phyloP scores from a whole-genome alignment of 2,329 filamentous ascomycete species.

The Sclerotinia minor region DNA sequence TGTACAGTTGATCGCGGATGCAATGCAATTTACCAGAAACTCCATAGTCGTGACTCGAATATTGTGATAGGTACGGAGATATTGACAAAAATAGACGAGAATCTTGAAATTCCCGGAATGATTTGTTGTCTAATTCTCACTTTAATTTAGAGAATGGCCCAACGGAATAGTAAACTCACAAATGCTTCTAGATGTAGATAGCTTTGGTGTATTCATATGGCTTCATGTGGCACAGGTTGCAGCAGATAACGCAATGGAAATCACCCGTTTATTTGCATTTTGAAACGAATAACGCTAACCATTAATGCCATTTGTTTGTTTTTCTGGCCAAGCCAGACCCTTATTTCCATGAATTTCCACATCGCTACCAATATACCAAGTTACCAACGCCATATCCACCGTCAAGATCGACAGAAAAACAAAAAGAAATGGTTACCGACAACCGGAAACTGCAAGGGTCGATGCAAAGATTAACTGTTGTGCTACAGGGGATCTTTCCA shows the following conservation, averaged over 20 bases:
- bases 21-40: conserved; percentile 3
- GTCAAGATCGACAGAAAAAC: conserved; percentile 15
- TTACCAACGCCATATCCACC: conserved; percentile 8
- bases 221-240: not conserved
- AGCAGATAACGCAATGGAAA: not conserved
- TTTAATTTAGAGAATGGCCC: no score
- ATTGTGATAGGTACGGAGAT: not conserved
- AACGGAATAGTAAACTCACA: not conserved
- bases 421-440: conserved; percentile 10
- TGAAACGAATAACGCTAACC: not conserved
- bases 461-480: conserved; percentile 4
- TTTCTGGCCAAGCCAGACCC: conserved; percentile 4
- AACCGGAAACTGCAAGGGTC: conserved; percentile 1
- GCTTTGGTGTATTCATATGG: not conserved
- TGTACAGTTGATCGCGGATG: not conserved
- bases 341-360: not conserved
- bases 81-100: not conserved
- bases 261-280: not conserved
- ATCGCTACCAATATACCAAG: conserved; percentile 17
- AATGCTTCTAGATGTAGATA: not conserved
- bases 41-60: not conserved
- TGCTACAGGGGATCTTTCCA: conserved; percentile 13
- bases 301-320: not conserved
- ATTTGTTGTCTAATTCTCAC: not conserved
- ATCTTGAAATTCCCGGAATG: not conserved